Conservation (phyloP, 305 asterid genomes). For the Solanum hybrid region DNA sequence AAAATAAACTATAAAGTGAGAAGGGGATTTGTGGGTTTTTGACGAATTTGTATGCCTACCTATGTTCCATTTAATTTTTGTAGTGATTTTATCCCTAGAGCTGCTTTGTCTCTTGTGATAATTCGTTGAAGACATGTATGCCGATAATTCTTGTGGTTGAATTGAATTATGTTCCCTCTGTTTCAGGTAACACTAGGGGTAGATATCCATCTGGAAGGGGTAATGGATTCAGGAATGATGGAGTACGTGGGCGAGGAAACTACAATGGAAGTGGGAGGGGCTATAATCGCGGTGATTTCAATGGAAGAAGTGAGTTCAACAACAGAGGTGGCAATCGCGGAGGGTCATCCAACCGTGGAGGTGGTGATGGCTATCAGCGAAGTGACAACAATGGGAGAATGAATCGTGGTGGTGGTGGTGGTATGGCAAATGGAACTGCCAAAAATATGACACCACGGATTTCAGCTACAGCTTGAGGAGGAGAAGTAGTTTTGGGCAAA, state of each 20-base stretch:
- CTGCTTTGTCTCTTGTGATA: not conserved
- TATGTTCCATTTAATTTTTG: not conserved
- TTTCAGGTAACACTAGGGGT: constrained; percentile 48
- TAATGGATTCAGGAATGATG: constrained; percentile 68
- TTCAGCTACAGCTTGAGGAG: constrained; percentile 58
- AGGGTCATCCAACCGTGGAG: constrained; percentile 23
- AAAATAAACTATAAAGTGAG: not conserved
- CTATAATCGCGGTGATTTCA: constrained; percentile 46
- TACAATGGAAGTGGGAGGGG: constrained; percentile 60
- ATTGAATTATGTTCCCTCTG: not conserved
- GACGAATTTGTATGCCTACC: not conserved
- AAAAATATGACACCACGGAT: constrained; percentile 50
- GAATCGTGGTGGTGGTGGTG: constrained; percentile 31
- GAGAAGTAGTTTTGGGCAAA: constrained; percentile 3
- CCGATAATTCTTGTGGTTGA: not conserved
- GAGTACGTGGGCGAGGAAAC: constrained; percentile 60
- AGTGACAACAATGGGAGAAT: constrained; percentile 46
- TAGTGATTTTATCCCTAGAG: not conserved
- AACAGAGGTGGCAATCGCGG: constrained; percentile 54
- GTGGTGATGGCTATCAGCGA: constrained; percentile 55
- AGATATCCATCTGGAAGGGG: constrained; percentile 61
- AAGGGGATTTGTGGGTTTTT: not conserved
- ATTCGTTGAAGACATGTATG: not conserved
- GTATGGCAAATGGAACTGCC: constrained; percentile 43
- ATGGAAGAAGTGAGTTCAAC: constrained; percentile 46